Evolutionary conservation across 352 stramenopile genomes (phyloP).

Genomic region (Phytopythium sindhum): DNA sequence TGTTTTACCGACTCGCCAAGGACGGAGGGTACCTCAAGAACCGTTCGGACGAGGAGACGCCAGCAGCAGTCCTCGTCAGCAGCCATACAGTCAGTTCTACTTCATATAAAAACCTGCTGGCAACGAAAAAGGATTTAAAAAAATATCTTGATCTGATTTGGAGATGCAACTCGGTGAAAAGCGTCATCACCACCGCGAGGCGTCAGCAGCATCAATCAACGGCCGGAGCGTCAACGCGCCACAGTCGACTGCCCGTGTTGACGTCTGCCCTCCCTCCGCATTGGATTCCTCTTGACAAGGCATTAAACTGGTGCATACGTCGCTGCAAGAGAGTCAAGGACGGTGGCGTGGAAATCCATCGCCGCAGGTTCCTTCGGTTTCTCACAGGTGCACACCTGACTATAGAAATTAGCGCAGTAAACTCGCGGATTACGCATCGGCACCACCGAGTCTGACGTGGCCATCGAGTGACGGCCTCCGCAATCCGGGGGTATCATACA

Average conservation of each 20-base stretch:
- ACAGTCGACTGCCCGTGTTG: not conserved
- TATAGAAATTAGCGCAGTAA: not conserved
- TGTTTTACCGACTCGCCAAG: slow-evolving; percentile 6
- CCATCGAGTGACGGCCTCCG: not conserved
- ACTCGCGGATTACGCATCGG: not conserved
- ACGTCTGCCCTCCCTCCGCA: not conserved
- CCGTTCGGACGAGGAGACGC: not conserved
- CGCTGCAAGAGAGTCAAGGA: no score
- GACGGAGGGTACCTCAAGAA: slow-evolving; percentile 6
- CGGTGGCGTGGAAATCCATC: not conserved
- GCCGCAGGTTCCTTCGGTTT: not conserved
- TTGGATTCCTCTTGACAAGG: not conserved
- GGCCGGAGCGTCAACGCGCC: not conserved
- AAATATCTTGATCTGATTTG: not conserved
- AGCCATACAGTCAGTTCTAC: not conserved
- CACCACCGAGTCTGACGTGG: slow-evolving; percentile 1
- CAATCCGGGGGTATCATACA: not conserved
- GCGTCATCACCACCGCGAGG: not conserved
- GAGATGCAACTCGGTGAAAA: not conserved
- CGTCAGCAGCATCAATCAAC: not conserved
- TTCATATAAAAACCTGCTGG: not conserved
- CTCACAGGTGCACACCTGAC: no score
- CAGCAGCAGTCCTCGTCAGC: no score
- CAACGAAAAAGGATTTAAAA: no score
- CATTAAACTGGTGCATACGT: no score